A percentile compares a stretch with the other conserved stretches of the same genome.
These are phyloP conservation scores for Artemisia argyi DNA, from an alignment of 129 eudicot genomes.

Conservation along the genomic window DNA sequence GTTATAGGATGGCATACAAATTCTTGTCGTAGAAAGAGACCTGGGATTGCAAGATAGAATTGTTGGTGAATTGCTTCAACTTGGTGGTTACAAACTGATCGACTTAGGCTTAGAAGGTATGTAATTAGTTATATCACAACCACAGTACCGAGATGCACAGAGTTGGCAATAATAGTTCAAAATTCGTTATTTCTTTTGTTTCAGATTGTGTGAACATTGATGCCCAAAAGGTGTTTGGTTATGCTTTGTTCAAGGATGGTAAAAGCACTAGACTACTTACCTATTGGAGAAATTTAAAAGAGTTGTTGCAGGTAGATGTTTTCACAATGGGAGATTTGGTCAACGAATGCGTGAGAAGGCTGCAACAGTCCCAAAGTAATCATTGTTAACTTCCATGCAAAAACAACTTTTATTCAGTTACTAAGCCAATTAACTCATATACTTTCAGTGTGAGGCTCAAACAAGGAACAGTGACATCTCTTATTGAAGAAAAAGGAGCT, in stretches of 20 bases:
- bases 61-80: slow-evolving; percentile 63
- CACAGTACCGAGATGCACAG: background rate
- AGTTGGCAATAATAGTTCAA: background rate
- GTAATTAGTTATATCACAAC: background rate
- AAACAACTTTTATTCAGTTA: no score
- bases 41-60: slow-evolving; percentile 55
- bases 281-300: slow-evolving; percentile 45
- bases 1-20: slow-evolving; percentile 51
- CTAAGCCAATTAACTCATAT: no score
- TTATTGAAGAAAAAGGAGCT: no score
- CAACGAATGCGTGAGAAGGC: slow-evolving; percentile 72
- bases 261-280: slow-evolving; percentile 50
- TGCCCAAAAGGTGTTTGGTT: slow-evolving; percentile 66
- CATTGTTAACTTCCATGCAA: no score
- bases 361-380: slow-evolving; percentile 15
- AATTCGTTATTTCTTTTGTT: background rate
- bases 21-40: slow-evolving; percentile 58
- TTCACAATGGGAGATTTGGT: slow-evolving; percentile 62
- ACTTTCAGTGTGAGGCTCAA: no score
- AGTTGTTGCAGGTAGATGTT: slow-evolving; percentile 58
- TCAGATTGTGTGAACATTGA: slow-evolving; percentile 69
- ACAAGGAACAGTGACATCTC: no score
- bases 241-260: slow-evolving; percentile 64
- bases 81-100: slow-evolving; percentile 54
- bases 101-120: slow-evolving; percentile 60